Conservation (phyloP, 2,329 filamentous ascomycete species). For the Sarocladium kiliense region DNA sequence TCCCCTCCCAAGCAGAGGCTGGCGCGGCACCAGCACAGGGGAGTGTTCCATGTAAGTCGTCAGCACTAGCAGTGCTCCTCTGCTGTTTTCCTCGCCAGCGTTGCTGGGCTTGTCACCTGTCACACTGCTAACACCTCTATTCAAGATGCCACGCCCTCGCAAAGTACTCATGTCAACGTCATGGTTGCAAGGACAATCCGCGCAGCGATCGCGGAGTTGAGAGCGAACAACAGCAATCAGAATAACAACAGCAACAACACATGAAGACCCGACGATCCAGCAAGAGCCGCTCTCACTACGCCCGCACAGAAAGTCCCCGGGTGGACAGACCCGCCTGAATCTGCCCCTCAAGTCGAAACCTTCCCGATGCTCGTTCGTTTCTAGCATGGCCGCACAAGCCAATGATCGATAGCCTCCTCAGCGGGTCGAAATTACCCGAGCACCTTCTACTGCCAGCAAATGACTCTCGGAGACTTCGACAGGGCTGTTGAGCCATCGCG, state of each 20-base stretch:
- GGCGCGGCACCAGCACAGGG: background rate
- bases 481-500: too few species aligned
- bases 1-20: background rate
- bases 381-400: too few species aligned
- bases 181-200: conserved; percentile 24
- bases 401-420: too few species aligned
- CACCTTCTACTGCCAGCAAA: too few species aligned
- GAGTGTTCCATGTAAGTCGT: background rate
- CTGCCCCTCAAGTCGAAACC: too few species aligned
- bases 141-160: conserved; percentile 6
- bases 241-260: background rate
- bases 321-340: too few species aligned
- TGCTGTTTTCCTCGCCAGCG: background rate
- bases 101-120: too few species aligned
- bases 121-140: too few species aligned
- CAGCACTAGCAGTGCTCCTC: background rate
- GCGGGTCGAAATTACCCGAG: too few species aligned
- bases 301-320: too few species aligned
- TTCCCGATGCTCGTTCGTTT: too few species aligned
- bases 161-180: conserved; percentile 11
- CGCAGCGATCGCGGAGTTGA: conserved; percentile 12
- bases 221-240: background rate
- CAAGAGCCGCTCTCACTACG: background rate
- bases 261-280: background rate
- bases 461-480: too few species aligned